These are phyloP conservation scores for Aspergillus olivimuriae DNA, from an alignment of 495 filamentous ascomycete genomes.

Conservation along the genomic window DNA sequence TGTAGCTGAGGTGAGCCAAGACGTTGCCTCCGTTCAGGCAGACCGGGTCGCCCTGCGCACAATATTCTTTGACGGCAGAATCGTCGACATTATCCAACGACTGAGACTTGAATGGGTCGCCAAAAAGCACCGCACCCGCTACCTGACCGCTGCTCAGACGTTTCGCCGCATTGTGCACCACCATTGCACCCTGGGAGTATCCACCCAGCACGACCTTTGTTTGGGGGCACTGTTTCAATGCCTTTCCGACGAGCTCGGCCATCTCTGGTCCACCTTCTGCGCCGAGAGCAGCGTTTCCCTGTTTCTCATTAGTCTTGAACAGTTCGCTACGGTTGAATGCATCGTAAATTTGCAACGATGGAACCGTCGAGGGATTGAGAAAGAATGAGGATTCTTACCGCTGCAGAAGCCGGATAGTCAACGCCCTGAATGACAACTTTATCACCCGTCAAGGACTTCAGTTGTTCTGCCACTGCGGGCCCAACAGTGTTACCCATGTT, in stretches of 20 bases:
- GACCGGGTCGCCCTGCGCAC: slow-evolving; percentile 48
- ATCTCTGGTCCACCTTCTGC: slow-evolving; percentile 39
- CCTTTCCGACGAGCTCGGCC: slow-evolving; percentile 40
- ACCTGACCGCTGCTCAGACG: slow-evolving; percentile 26
- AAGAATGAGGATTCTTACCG: slow-evolving; percentile 18
- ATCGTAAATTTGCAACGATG: too few relatives aligned
- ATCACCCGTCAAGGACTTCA: slow-evolving; percentile 29
- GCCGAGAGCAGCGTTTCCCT: slow-evolving; percentile 44
- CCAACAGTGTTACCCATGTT: slow-evolving; percentile 54
- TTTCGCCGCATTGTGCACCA: slow-evolving; percentile 44
- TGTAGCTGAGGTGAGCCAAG: slow-evolving; percentile 49
- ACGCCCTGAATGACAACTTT: slow-evolving; percentile 52
- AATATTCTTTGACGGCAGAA: slow-evolving; percentile 45
- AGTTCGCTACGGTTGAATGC: too few relatives aligned
- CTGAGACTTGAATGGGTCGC: slow-evolving; percentile 47
- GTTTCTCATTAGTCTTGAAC: slow-evolving; percentile 7
- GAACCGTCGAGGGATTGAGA: background rate
- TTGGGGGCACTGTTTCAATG: slow-evolving; percentile 46
- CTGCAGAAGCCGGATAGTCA: slow-evolving; percentile 40
- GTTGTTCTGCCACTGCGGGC: slow-evolving; percentile 45
- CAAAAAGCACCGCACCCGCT: slow-evolving; percentile 46
- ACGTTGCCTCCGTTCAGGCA: slow-evolving; percentile 46
- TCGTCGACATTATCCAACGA: slow-evolving; percentile 37
- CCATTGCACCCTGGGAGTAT: slow-evolving; percentile 52
- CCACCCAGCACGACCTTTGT: slow-evolving; percentile 57